Evolutionary conservation across 1,284 basidiomycete species (phyloP).

Genomic region (Boletellus sp.): DNA sequence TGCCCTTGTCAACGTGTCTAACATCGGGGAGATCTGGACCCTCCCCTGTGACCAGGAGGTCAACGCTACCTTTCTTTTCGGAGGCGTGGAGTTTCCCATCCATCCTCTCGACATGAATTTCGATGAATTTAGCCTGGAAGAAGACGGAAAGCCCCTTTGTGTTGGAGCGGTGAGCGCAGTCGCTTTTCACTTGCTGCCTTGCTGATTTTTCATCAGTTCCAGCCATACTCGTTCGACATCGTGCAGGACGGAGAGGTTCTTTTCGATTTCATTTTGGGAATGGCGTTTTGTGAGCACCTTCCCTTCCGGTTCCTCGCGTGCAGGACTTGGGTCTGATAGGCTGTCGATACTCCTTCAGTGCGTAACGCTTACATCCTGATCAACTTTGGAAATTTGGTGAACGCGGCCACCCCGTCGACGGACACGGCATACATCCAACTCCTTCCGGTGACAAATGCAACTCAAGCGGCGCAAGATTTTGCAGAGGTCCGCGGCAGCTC

Average conservation of each 20-base stretch:
- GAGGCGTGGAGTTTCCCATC: conserved; percentile 49
- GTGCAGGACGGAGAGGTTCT: conserved; percentile 41
- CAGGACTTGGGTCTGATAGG: background rate
- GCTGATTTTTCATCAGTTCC: conserved; percentile 40
- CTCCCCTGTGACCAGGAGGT: conserved; percentile 58
- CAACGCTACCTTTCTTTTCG: conserved; percentile 59
- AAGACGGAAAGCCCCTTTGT: conserved; percentile 37
- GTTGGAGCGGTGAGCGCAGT: conserved; percentile 44
- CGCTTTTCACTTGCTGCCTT: background rate
- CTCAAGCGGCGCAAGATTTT: conserved; percentile 27
- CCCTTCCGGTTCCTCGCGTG: background rate
- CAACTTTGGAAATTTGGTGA: conserved; percentile 57
- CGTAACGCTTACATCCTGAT: conserved; percentile 56
- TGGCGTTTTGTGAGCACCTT: conserved; percentile 54
- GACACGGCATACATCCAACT: conserved; percentile 58
- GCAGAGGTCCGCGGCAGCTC: conserved; percentile 12
- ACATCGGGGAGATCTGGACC: conserved; percentile 50
- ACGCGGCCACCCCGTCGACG: conserved; percentile 35
- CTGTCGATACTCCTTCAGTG: conserved; percentile 30
- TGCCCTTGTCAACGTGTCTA: conserved; percentile 41
- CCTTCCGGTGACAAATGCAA: conserved; percentile 46
- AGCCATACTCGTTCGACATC: conserved; percentile 40
- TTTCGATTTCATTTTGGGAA: conserved; percentile 44
- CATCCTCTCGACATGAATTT: conserved; percentile 52
- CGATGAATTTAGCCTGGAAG: conserved; percentile 26